These are phyloP conservation scores for Coelastrella sp. DNA, from an alignment of 139 green algal genomes.

Conservation along the genomic window DNA sequence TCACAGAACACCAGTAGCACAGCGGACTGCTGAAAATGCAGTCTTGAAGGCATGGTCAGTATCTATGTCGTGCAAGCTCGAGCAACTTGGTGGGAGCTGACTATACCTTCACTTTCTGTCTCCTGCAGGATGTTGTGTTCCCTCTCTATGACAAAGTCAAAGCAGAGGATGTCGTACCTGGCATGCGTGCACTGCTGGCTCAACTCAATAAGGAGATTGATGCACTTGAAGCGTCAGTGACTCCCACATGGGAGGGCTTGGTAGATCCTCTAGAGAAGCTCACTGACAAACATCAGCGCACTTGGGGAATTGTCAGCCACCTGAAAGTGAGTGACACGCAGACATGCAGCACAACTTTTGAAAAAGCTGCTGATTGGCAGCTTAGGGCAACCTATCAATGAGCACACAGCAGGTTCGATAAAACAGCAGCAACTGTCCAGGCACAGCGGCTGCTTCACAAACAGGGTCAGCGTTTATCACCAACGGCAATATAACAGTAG, in stretches of 20 bases:
- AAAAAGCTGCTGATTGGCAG: too few species aligned
- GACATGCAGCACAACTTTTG: background rate
- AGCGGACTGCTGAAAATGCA: background rate
- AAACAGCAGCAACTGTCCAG: too few species aligned
- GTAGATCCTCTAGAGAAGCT: conserved; percentile 92
- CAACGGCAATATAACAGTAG: too few species aligned
- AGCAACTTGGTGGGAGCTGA: too few species aligned
- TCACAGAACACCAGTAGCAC: too few species aligned
- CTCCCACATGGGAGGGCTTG: conserved; percentile 83
- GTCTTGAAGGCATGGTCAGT: background rate
- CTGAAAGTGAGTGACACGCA: conserved; percentile 78
- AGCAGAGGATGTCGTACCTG: conserved; percentile 93
- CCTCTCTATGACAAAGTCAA: conserved; percentile 87
- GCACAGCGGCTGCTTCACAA: too few species aligned
- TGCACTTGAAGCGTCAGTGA: conserved; percentile 67
- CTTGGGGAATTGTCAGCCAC: conserved; percentile 94
- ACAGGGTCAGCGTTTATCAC: too few species aligned
- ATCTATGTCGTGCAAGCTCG: background rate
- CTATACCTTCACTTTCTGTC: background rate
- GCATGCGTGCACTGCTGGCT: conserved; percentile 80
- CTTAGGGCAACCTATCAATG: too few species aligned
- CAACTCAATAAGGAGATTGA: conserved; percentile 84
- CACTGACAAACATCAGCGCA: conserved; percentile 78
- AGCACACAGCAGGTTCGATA: too few species aligned
- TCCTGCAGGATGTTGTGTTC: conserved; percentile 72